Evolutionary conservation across 2,329 filamentous ascomycete species (phyloP), one percentile per base, ranked within the genome.

Genomic region (Colletotrichum shisoi): DNA sequence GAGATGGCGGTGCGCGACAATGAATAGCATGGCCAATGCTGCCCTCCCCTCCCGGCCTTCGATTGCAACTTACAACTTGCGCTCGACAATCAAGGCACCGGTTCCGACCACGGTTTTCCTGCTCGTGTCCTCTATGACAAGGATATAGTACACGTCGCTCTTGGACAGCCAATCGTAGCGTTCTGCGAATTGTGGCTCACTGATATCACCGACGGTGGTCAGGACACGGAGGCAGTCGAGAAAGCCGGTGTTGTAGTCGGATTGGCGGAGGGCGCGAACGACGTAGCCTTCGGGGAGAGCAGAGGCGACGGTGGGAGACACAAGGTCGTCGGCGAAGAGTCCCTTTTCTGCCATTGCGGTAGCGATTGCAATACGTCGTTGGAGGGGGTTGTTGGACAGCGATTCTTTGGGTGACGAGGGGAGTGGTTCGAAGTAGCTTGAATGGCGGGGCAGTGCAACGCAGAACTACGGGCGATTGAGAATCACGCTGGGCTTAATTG

Each of bases 191-290:
- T 87, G 84, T 67, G 87, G 85, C 76, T 91, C 85, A 54, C 84
- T 85, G 72, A 97, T 90, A 69, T 97, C 93, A 70, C 95, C 95
- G 27, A 98, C 94, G 8, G 92, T 95, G 2, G 95, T 98, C 73
- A 99, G 84, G 44, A 97, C 93, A 52, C 93, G 88, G 70, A 99
- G 83, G 68, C 95, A 94, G 75, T 97, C 93, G 72, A 99, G 89
- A 79, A 97, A 97, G 70, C 93, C 93, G 40, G 84, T 85, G 63
- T 86, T 81, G 80, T 90, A 97, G 80, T 99, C 95, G 73, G 84
- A 85, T 72, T 87, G 87, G 73, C 90, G 87, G 57, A 98, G 84
- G 0, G 94, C 89, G 31, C 95, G 93, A 75, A 96, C 86, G 34
- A 84, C 87, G 83, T 98, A 98, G 73, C 91, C 90, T 72, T 89